phyloP scores from a whole-genome alignment of 1,284 basidiomycete species.

The Sporisorium sorghi region DNA sequence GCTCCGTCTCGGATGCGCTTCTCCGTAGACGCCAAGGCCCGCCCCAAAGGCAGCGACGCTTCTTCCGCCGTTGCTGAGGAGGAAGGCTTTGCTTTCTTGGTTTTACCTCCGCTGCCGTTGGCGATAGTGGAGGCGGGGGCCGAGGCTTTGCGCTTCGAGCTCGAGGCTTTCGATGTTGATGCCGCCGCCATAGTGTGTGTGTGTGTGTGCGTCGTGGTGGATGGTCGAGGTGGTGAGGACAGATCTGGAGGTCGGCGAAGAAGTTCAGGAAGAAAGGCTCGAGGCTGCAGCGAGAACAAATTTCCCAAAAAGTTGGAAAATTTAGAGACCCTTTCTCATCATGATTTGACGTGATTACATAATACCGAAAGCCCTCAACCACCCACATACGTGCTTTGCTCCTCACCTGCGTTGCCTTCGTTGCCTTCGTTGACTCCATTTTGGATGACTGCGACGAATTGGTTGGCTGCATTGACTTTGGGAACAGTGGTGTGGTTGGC shows the following conservation, averaged over 20 bases:
- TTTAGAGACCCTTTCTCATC: slow-evolving; percentile 20
- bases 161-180: slow-evolving; percentile 11
- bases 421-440: too few species aligned
- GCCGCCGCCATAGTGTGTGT: background rate
- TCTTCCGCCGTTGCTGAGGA: background rate
- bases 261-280: slow-evolving; percentile 6
- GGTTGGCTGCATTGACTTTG: too few species aligned
- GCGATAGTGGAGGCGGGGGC: background rate
- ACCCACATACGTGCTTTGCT: too few species aligned
- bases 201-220: background rate
- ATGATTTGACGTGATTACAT: slow-evolving; percentile 24
- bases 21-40: slow-evolving; percentile 71
- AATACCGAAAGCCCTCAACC: slow-evolving; percentile 6
- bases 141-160: slow-evolving; percentile 22
- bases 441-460: too few species aligned
- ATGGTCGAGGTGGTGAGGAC: background rate
- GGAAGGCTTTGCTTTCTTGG: slow-evolving; percentile 20
- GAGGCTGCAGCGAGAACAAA: slow-evolving; percentile 21
- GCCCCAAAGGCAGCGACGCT: slow-evolving; percentile 56
- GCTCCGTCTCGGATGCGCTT: slow-evolving; percentile 82
- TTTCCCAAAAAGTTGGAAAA: slow-evolving; percentile 19
- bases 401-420: too few species aligned
- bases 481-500: too few species aligned
- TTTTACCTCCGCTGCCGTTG: background rate
- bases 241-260: background rate